These are phyloP conservation scores for Selaginella moellendorffii DNA, from an alignment of 75 land plant species.

Conservation along the genomic window DNA sequence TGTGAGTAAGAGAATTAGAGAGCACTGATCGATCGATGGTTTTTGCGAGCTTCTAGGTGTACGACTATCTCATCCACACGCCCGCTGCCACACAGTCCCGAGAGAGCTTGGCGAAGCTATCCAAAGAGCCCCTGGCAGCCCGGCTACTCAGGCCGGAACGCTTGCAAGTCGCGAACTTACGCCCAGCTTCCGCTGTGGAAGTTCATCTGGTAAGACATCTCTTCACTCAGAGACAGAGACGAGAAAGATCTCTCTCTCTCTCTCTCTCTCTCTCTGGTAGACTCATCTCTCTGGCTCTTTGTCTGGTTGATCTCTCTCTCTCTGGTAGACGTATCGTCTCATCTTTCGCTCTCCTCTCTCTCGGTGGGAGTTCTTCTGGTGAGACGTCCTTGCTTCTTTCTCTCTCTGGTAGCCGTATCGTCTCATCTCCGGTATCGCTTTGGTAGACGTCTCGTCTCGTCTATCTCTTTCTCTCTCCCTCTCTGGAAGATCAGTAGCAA, in stretches of 20 bases:
- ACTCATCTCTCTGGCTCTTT: not conserved
- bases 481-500: no score
- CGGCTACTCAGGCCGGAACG: constrained; percentile 36
- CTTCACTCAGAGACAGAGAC: no score
- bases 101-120: constrained; percentile 21
- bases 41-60: no score
- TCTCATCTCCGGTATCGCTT: no score
- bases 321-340: not conserved
- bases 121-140: constrained; percentile 16
- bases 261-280: no score
- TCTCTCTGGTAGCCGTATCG: no score
- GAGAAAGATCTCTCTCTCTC: no score
- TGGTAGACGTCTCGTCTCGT: not conserved
- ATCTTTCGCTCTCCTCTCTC: no score
- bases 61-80: constrained; percentile 32
- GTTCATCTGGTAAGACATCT: constrained; percentile 31
- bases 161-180: constrained; percentile 37
- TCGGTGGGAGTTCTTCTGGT: no score
- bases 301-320: not conserved
- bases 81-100: constrained; percentile 41
- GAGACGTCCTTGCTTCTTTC: no score
- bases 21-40: no score
- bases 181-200: constrained; percentile 41
- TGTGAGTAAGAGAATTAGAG: no score
- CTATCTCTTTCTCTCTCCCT: not conserved